Evolutionary conservation across 2,329 filamentous ascomycete species (phyloP), one percentile per base, ranked within the genome.

Genomic region (Penicillium sp.): DNA sequence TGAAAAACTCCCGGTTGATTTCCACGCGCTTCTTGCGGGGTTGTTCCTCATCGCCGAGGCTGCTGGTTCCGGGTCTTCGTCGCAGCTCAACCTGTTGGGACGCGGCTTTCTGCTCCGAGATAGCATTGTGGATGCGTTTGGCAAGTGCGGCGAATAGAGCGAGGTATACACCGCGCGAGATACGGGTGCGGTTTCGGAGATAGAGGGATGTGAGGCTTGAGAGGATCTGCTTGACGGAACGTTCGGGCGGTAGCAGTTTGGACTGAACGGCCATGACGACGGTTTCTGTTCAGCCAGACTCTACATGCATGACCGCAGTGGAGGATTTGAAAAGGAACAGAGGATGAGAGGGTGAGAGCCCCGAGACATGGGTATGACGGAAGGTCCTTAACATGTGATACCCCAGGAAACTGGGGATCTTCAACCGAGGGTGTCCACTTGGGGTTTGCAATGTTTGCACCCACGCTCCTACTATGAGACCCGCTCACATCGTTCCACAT

Each of bases 51-150:
- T 67, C 66, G 14, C 63, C 68, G n/a, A 71, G 64, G 45, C 68
- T 74, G 55, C 68, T 75, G 49, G 73, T 76, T 67, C 78, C 68
- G 70, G 82, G 63, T 72, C 85, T 67, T 75, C 83, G 67, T 69
- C 86, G 73, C 71, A 82, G 67, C 62, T 86, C 83, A 5, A 85
- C 84, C 56, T 90, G 86, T 58, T 88, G 85, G 49, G 89, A 88
- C 2, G 91, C 90, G 14, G 90, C 90, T 73, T 96, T 96, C 73
- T 97, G 94, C 72, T 97, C 92, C 55, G 89, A 87, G 69, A 97
- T 88, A 65, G 93, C 92, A 83, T 91, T 87, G 66, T 92, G 91
- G 51, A 97, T 87, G 66, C 94, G 91, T 73, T 96, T 92, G 57
- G 88, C 81, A 57, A 96, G 85, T 45, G 91, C 86, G 63, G 93